phyloP scores from a whole-genome alignment of 139 green algal genomes.

The Desmodesmus armatus region DNA sequence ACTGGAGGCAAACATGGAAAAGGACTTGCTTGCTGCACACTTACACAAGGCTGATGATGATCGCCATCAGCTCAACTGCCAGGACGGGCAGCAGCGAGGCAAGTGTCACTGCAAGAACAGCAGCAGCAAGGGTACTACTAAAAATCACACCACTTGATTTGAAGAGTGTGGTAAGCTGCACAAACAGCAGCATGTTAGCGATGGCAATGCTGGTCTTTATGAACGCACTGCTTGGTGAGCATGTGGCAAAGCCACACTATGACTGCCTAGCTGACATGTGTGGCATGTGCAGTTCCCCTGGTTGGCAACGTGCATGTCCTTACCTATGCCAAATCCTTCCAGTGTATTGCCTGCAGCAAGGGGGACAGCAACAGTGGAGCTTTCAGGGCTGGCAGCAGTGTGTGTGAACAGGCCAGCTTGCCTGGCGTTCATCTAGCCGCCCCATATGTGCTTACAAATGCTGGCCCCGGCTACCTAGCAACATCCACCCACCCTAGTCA shows the following conservation, averaged over 20 bases:
- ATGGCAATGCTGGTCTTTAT: no score
- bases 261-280: no score
- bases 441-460: not conserved
- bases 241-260: no score
- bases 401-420: not conserved
- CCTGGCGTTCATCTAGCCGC: not conserved
- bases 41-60: conserved; percentile 23
- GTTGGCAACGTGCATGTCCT: no score
- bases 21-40: not conserved
- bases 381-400: not conserved
- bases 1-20: not conserved
- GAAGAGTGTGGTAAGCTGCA: no score
- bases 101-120: conserved; percentile 56
- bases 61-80: conserved; percentile 57
- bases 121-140: no score
- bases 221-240: no score
- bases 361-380: conserved; percentile 14
- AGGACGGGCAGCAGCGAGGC: conserved; percentile 57
- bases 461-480: no score
- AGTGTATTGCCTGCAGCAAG: conserved; percentile 48
- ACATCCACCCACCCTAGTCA: no score
- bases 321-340: conserved; percentile 63
- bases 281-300: no score
- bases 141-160: no score
- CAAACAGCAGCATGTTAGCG: no score